A percentile compares a stretch with the other conserved stretches of the same genome.
These are phyloP conservation scores for Tephrocybe sp. DNA, from an alignment of 768 basidiomycete species.

Conservation along the genomic window DNA sequence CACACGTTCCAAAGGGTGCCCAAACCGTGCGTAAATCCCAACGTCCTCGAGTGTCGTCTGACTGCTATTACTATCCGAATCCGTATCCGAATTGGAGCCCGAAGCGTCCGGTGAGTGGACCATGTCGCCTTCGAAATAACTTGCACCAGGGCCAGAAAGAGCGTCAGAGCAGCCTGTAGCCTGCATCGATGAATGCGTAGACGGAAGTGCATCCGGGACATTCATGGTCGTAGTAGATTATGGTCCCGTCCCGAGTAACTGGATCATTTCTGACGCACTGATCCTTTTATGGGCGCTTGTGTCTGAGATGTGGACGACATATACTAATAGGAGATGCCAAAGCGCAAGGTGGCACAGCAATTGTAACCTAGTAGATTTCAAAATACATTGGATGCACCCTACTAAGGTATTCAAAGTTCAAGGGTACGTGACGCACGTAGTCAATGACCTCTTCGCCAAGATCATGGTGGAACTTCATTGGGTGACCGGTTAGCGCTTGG, in stretches of 20 bases:
- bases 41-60: slow-evolving; percentile 32
- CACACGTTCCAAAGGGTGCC: slow-evolving; percentile 35
- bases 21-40: slow-evolving; percentile 22
- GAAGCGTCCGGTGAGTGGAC: slow-evolving; percentile 21
- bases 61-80: slow-evolving; percentile 22
- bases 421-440: too few relatives aligned
- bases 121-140: slow-evolving; percentile 18
- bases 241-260: neutral
- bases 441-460: too few relatives aligned
- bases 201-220: neutral
- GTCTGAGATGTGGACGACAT: slow-evolving; percentile 9
- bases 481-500: too few relatives aligned
- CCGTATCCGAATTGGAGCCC: slow-evolving; percentile 15
- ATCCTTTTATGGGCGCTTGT: slow-evolving; percentile 5
- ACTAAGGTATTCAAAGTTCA: too few relatives aligned
- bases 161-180: neutral
- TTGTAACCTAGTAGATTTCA: too few relatives aligned
- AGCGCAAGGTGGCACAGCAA: too few relatives aligned
- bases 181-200: neutral
- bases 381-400: too few relatives aligned
- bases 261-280: slow-evolving; percentile 1
- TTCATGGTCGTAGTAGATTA: slow-evolving; percentile 1
- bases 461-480: too few relatives aligned
- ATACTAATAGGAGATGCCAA: neutral
- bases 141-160: neutral